Percentiles rank a stretch among this genome's conserved stretches.
phyloP scores from a whole-genome alignment of 345 rosid genomes.

The Eucalyptus globulus region DNA sequence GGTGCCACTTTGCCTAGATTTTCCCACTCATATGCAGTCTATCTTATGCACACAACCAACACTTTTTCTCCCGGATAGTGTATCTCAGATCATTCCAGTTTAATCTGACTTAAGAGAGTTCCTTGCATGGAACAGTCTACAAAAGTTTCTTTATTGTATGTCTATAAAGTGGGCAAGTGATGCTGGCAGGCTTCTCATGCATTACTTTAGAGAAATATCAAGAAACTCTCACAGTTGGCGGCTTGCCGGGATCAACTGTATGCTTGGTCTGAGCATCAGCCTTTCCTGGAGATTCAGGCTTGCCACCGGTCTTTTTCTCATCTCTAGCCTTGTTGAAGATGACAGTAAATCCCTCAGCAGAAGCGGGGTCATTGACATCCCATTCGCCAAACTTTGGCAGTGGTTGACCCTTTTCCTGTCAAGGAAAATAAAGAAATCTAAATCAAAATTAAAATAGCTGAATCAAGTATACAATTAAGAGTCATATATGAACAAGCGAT shows the following conservation, averaged over 20 bases:
- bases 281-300: constrained; percentile 58
- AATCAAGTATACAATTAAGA: neutral
- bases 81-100: neutral
- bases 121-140: neutral
- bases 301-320: constrained; percentile 79
- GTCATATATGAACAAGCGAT: neutral
- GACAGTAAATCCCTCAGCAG: constrained; percentile 91
- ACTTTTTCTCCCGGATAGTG: neutral
- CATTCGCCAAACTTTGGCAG: constrained; percentile 96
- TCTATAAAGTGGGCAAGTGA: neutral
- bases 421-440: neutral
- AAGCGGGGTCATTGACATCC: constrained; percentile 83
- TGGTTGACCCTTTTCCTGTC: constrained; percentile 60
- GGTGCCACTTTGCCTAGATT: neutral
- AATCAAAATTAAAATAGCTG: neutral
- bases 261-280: constrained; percentile 33
- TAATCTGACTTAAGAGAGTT: neutral
- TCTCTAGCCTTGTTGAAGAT: constrained; percentile 88
- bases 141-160: neutral
- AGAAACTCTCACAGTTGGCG: constrained; percentile 59
- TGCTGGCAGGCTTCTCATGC: neutral
- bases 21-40: neutral
- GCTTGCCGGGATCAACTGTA: constrained; percentile 52
- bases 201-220: neutral
- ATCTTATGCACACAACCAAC: neutral